Evolutionary conservation across 805 yeast genomes (phyloP), one percentile per base, ranked within the genome.

Genomic region (Zygosaccharomyces lentus): DNA sequence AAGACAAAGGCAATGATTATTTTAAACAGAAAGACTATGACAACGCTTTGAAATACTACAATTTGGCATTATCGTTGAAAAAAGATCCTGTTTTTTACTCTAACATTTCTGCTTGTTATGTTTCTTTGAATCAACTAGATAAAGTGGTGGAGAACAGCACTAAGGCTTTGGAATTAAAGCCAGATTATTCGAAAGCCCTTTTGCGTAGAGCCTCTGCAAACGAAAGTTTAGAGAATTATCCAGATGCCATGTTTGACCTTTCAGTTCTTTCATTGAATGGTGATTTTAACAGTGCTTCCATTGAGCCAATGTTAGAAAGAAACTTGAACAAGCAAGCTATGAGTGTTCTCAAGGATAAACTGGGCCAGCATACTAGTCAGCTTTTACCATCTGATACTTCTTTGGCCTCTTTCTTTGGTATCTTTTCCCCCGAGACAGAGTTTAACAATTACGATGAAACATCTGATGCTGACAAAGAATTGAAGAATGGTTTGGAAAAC

Each of bases 21-120:
- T 93, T 87, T 75, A 85, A 83, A 66, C 61, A 62, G 27, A 84
- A 86, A 68, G 72, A 84, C 43, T 86, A 75, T 61, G 75, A 79
- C 45, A 74, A 75, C n/a, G 98, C 98, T 36, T 78, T 89, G 58
- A 79, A 77, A 37, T 83, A 75, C 66, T 93, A 93, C 72, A 66
- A 87, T 35, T 79, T 77, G 47, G 98, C 99, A 9, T 73, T 93
- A 55, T 64, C 73, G 45, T 74, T 87, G 61, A 83, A 84, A 63
- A 68, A 75, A 55, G 97, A 93, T 67, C 89, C 97, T 4, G 85
- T 90, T 29, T 93, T 78, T 71, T 91, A 83, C 71, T 88, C 97
- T 51, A 93, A 93, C 74, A 82, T 97, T 69, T 89, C 98, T 24
- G 99, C 99, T 13, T 91, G 96, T 69, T 86, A 86, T 70, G 85